These are phyloP conservation scores for Candolleomyces aberdarensis DNA, from an alignment of 768 basidiomycete species.

Conservation along the genomic window DNA sequence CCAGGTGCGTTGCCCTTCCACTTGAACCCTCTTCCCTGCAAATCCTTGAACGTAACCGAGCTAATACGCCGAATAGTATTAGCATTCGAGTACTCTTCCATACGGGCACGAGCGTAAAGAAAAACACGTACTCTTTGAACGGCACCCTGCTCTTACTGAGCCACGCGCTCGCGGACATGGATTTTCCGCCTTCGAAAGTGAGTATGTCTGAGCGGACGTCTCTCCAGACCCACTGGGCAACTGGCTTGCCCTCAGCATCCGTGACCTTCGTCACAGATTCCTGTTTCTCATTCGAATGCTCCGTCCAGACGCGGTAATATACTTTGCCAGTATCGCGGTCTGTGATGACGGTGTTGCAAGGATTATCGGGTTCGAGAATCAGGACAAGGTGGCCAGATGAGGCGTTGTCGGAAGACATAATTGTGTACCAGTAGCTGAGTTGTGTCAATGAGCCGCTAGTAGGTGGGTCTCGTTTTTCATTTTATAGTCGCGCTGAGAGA, in stretches of 20 bases:
- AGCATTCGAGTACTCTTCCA: neutral
- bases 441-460: neutral
- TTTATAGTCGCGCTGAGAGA: too few relatives aligned
- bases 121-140: constrained; percentile 32
- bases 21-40: constrained; percentile 30
- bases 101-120: too few relatives aligned
- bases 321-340: constrained; percentile 26
- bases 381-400: constrained; percentile 18
- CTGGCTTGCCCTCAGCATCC: constrained; percentile 26
- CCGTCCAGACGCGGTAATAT: constrained; percentile 34
- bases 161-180: constrained; percentile 34
- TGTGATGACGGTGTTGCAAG: constrained; percentile 36
- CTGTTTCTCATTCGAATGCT: constrained; percentile 23
- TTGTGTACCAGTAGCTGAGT: neutral
- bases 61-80: constrained; percentile 19
- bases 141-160: constrained; percentile 37
- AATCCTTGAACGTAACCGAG: constrained; percentile 33
- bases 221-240: constrained; percentile 38
- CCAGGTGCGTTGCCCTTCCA: constrained; percentile 41
- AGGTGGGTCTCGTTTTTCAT: too few relatives aligned
- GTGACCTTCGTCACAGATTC: constrained; percentile 26
- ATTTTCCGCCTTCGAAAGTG: constrained; percentile 27
- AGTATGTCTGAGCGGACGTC: constrained; percentile 36
- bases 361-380: constrained; percentile 37
- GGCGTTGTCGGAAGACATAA: neutral